phyloP scores from a whole-genome alignment of 2,329 filamentous ascomycete species.

The Dendrostoma leiphaemia region DNA sequence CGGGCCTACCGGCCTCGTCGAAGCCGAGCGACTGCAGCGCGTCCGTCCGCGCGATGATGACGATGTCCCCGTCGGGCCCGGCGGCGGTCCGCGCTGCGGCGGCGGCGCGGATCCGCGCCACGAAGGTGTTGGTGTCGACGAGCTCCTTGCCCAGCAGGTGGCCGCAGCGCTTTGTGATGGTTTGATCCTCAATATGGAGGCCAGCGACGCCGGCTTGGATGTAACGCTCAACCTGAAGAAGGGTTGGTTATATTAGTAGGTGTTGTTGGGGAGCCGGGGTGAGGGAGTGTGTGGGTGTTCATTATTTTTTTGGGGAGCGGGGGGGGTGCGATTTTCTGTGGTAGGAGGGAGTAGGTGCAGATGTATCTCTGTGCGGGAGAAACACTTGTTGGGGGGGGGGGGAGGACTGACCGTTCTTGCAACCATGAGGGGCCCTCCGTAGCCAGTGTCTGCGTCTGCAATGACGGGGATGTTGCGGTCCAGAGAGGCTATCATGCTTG shows the following conservation, averaged over 20 bases:
- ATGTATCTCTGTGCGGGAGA: no score
- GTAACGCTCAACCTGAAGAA: slow-evolving; percentile 43
- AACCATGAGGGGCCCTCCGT: slow-evolving; percentile 52
- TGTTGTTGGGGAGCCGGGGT: no score
- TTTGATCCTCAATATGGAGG: slow-evolving; percentile 63
- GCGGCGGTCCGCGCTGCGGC: slow-evolving; percentile 44
- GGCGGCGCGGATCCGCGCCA: slow-evolving; percentile 57
- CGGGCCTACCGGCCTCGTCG: slow-evolving; percentile 55
- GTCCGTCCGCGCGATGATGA: slow-evolving; percentile 65
- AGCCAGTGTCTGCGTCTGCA: slow-evolving; percentile 54
- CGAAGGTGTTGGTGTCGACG: slow-evolving; percentile 48
- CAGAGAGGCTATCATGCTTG: slow-evolving; percentile 63
- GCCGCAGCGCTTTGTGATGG: slow-evolving; percentile 63
- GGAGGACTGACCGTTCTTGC: slow-evolving; percentile 38
- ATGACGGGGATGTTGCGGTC: slow-evolving; percentile 56
- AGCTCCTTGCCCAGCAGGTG: slow-evolving; percentile 62
- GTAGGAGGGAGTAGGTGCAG: no score
- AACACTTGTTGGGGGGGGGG: not conserved
- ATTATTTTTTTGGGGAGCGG: no score
- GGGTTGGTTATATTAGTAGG: no score
- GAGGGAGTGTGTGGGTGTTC: no score
- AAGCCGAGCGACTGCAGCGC: slow-evolving; percentile 56
- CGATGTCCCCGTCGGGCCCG: slow-evolving; percentile 55
- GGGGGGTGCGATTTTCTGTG: not conserved
- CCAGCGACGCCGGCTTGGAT: slow-evolving; percentile 54